These are phyloP conservation scores for Dendrobium nobile DNA, from an alignment of 106 monocot species.

Conservation along the genomic window DNA sequence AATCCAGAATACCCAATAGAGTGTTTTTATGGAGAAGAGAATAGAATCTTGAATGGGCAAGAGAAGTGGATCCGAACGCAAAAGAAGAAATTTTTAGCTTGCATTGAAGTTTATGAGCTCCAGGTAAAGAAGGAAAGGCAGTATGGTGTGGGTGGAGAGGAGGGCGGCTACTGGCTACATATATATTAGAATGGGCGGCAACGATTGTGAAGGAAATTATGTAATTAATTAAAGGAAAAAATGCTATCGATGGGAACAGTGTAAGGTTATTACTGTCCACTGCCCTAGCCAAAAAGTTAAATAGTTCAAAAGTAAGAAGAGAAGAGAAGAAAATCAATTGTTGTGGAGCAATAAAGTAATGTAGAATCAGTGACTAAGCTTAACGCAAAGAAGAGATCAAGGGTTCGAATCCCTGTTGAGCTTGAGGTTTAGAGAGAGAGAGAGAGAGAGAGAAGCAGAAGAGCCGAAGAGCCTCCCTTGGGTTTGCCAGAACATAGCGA, in stretches of 20 bases:
- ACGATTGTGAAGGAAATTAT: not conserved
- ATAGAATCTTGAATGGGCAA: not conserved
- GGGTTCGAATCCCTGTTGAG: not conserved
- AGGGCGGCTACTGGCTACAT: not conserved
- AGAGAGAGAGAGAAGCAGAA: constrained; percentile 1
- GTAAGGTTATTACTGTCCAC: not conserved
- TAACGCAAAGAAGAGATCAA: not conserved
- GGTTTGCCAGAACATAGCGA: not conserved
- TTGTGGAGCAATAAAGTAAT: not conserved
- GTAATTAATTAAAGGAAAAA: not conserved
- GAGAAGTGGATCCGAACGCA: not conserved
- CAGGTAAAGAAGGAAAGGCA: not conserved
- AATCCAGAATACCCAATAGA: not conserved
- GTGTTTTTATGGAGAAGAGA: not conserved
- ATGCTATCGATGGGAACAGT: not conserved
- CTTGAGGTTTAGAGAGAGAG: not conserved
- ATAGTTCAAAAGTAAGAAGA: not conserved
- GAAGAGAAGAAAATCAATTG: not conserved
- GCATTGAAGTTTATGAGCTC: not conserved
- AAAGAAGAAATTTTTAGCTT: not conserved
- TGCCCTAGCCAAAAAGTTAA: too few species aligned
- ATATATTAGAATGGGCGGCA: not conserved
- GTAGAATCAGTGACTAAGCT: not conserved
- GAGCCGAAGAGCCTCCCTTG: not conserved
- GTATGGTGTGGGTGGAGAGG: not conserved